Conservation (phyloP, 2,329 filamentous ascomycete species). For the Paraconiothyrium sp. region DNA sequence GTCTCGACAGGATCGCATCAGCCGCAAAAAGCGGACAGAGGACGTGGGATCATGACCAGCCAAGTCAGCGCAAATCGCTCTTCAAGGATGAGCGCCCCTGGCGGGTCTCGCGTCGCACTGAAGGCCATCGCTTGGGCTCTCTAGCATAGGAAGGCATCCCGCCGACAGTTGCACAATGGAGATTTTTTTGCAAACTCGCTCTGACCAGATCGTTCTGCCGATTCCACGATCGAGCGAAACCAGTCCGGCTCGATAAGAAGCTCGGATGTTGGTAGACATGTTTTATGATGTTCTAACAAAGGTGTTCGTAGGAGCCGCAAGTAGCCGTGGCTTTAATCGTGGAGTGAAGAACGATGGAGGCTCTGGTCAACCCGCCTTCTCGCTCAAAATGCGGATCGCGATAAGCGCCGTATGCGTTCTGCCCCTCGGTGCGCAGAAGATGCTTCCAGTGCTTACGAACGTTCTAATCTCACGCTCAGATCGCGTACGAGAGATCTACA, state of each 20-base stretch:
- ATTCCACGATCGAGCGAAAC: conserved; percentile 22
- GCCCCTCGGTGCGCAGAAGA: conserved; percentile 25
- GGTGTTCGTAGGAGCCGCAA: conserved; percentile 18
- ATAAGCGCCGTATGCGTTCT: conserved; percentile 34
- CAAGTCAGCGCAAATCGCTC: not conserved
- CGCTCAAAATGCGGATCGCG: conserved; percentile 37
- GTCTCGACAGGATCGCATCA: not conserved
- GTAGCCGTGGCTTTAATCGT: conserved; percentile 19
- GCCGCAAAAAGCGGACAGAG: not conserved
- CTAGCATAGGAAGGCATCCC: not conserved
- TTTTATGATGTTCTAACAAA: conserved; percentile 20
- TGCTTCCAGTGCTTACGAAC: conserved; percentile 23
- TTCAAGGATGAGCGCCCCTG: not conserved
- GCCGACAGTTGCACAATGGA: not conserved
- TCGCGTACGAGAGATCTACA: conserved; percentile 18
- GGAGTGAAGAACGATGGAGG: conserved; percentile 10
- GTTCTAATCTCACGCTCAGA: conserved; percentile 12
- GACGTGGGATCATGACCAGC: not conserved
- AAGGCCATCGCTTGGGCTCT: not conserved
- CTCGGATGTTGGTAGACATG: conserved; percentile 22
- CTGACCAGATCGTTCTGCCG: not conserved
- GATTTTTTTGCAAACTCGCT: not conserved
- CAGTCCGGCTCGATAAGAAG: conserved; percentile 23
- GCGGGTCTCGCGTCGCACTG: not conserved
- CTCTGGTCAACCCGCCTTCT: conserved; percentile 38